Base-by-base conservation (phyloP, 2,329 filamentous ascomycete genomes). In the Leptographium radiaticola region DNA sequence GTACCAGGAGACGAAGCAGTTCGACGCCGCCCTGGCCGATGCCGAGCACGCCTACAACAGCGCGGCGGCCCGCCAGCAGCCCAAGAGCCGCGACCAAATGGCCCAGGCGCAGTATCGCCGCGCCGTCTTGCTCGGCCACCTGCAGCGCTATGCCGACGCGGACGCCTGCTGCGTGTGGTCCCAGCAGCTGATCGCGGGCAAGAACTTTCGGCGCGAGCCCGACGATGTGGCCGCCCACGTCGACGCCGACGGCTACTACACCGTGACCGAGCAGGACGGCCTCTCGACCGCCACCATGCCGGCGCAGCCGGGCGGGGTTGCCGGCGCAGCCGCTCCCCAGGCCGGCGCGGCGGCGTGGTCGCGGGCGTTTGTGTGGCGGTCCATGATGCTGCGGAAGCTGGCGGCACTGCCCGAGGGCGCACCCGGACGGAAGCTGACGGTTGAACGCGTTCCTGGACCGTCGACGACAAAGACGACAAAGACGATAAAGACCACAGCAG, bases 81-180 rank as follows among this genome's bases (percentile, higher is more conserved):
- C 62, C 38, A 62, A 60, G 54, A 62, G 60, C 11, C 81, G 86
- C 51, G 81, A 88, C 59, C 76, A 86, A 34, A 88, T 96, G 66
- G 75, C 83, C 47, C 80, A 88, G n/a, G 84, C 87, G 2, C 88
- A 96, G 63, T 80, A 93, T 62, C 81, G 90, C 60, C 81, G 91
- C 40, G 86, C 81, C 6, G 80, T 95, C 13, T 78, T 85, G 12
- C 74, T 91, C 31, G 86, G 81, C 66, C 79, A 83, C 49, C 71
- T 89, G 43, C 80, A 79, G 38, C 76, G 80, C 52, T 88, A 82
- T 61, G 89, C 84, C 4, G 85, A 96, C 67, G 84, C 89, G 0
- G 77, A 83, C 55, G 78, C 81, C 60, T 80, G 90, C 58, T 80
- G 90, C 20, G 71, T 73, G 18, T 83, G 80, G 74, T 70, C 74